Conservation (phyloP, 805 yeast species). For the Wickerhamiella siamensis region DNA sequence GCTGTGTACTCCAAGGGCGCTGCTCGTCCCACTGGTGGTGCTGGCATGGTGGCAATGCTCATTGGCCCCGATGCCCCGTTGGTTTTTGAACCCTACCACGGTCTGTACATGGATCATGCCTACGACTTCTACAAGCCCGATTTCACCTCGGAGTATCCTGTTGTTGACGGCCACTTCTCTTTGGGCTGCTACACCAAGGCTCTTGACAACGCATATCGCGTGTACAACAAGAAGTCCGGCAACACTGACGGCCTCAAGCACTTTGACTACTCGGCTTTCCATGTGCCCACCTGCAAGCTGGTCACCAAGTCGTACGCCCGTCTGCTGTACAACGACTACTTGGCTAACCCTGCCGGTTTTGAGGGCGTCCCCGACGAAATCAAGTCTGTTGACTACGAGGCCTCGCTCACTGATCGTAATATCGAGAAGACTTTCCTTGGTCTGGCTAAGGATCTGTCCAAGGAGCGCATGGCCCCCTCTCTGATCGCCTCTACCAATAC, state of each 20-base stretch:
- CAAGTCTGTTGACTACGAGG: conserved; percentile 51
- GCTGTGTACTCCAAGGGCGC: conserved; percentile 95
- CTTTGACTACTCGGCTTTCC: conserved; percentile 92
- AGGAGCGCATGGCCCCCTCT: conserved; percentile 63
- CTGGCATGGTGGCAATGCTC: conserved; percentile 86
- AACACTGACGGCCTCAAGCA: conserved; percentile 42
- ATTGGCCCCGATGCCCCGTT: conserved; percentile 98
- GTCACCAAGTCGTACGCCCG: conserved; percentile 89
- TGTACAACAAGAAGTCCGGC: conserved; percentile 46
- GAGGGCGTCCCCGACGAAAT: conserved; percentile 42
- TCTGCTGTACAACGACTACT: conserved; percentile 76
- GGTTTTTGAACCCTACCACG: conserved; percentile 78
- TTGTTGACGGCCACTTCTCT: conserved; percentile 94
- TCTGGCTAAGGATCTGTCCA: conserved; percentile 53
- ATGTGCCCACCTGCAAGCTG: conserved; percentile 94
- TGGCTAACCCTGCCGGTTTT: conserved; percentile 49
- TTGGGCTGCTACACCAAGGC: conserved; percentile 89
- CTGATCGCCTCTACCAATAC: conserved; percentile 85
- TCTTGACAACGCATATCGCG: conserved; percentile 68
- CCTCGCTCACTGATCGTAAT: conserved; percentile 61
- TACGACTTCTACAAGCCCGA: conserved; percentile 97
- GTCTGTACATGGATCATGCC: conserved; percentile 90
- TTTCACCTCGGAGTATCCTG: conserved; percentile 90
- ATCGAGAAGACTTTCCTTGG: conserved; percentile 77
- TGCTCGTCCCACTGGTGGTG: conserved; percentile 99